Conservation (phyloP, 305 asterid species). For the Nicotiana rustica region DNA sequence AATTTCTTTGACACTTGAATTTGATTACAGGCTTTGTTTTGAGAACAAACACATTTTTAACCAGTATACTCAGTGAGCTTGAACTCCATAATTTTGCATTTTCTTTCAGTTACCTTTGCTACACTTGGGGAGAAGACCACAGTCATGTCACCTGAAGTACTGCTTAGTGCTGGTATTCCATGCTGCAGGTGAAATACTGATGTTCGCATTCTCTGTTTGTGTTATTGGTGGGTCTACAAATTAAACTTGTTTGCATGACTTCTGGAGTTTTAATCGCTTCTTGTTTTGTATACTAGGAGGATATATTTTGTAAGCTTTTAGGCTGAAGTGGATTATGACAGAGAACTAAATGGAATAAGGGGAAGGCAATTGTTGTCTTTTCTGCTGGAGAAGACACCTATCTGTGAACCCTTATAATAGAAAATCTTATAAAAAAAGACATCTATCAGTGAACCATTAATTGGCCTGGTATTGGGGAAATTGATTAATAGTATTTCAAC, state of each 20-base stretch:
- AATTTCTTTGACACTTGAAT: not conserved
- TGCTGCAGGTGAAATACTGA: constrained; percentile 92
- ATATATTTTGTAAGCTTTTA: constrained; percentile 19
- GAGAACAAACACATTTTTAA: not conserved
- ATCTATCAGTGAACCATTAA: not conserved
- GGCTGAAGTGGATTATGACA: constrained; percentile 12
- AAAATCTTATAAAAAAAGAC: not conserved
- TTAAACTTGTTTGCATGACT: constrained; percentile 22
- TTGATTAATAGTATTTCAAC: not conserved
- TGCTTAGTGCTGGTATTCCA: constrained; percentile 91
- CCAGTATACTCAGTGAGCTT: constrained; percentile 18
- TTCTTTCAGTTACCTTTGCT: constrained; percentile 90
- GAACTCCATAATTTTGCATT: constrained; percentile 43
- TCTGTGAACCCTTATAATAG: not conserved
- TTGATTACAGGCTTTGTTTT: not conserved
- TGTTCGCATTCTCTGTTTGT: constrained; percentile 26
- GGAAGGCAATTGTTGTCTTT: constrained; percentile 12
- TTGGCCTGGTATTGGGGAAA: not conserved
- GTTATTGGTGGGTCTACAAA: constrained; percentile 33
- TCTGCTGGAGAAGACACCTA: constrained; percentile 30
- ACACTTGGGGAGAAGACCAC: constrained; percentile 99
- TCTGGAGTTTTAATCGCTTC: constrained; percentile 23
- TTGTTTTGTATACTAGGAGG: constrained; percentile 24
- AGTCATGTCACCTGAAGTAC: constrained; percentile 99
- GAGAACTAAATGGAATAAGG: constrained; percentile 15